Conservation (phyloP, 257 asterid species). For the Coffea canephora region DNA sequence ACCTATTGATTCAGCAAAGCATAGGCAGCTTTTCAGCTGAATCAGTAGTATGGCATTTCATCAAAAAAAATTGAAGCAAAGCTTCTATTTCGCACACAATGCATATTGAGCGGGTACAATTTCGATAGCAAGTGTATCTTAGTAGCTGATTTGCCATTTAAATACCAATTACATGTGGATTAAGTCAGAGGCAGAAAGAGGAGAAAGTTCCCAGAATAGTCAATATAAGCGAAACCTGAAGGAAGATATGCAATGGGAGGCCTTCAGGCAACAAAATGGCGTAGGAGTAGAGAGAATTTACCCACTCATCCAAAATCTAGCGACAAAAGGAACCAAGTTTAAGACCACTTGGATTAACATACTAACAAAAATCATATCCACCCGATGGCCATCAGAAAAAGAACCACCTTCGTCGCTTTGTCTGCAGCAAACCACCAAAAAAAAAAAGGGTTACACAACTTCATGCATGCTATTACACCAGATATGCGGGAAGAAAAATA, state of each 20-base stretch:
- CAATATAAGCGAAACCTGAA: not conserved
- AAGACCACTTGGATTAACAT: not conserved
- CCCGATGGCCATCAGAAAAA: conserved; percentile 5
- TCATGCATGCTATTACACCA: not conserved
- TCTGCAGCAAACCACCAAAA: conserved; percentile 9
- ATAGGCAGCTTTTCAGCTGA: not conserved
- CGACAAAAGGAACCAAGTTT: not conserved
- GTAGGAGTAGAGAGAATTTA: not conserved
- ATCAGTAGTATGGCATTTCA: not conserved
- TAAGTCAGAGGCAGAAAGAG: not conserved
- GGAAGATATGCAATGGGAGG: not conserved
- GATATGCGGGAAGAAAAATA: not conserved
- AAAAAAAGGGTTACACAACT: not conserved
- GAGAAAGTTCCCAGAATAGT: not conserved
- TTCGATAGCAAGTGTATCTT: not conserved
- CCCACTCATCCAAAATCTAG: not conserved
- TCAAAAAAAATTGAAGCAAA: not conserved
- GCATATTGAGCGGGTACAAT: not conserved
- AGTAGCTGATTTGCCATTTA: not conserved
- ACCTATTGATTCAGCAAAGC: not conserved
- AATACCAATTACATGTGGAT: not conserved
- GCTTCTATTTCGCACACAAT: not conserved
- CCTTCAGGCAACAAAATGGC: not conserved
- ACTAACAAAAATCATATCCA: not conserved
- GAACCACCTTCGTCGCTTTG: conserved; percentile 16